Evolutionary conservation across 1,139 yeast species (phyloP).

Genomic region (Oligophagozyma castellii): DNA sequence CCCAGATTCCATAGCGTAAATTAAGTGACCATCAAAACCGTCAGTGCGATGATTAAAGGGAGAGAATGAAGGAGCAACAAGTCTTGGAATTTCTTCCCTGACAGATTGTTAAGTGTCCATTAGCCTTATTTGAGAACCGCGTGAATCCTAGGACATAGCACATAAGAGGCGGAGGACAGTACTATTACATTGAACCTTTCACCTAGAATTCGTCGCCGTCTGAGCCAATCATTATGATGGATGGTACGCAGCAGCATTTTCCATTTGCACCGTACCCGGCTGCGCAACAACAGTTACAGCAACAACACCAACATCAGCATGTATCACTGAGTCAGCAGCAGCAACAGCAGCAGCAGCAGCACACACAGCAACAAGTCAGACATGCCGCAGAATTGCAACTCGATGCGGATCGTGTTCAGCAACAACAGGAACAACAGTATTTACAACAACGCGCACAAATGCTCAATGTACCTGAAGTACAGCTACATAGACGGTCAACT

Average conservation of each 20-base stretch:
- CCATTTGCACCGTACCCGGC: slow-evolving; percentile 3
- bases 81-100: too few relatives aligned
- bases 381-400: slow-evolving; percentile 5
- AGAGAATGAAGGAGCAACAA: too few relatives aligned
- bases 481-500: slow-evolving; percentile 31
- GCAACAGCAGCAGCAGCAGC: slow-evolving; percentile 6
- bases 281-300: slow-evolving; percentile 6
- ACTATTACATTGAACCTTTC: too few relatives aligned
- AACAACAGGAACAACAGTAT: slow-evolving; percentile 5
- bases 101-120: too few relatives aligned
- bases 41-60: too few relatives aligned
- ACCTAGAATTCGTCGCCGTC: too few relatives aligned
- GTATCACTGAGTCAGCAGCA: slow-evolving; percentile 7
- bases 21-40: too few relatives aligned
- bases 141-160: too few relatives aligned
- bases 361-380: slow-evolving; percentile 7
- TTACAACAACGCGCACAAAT: slow-evolving; percentile 3
- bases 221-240: slow-evolving; percentile 1
- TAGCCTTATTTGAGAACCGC: too few relatives aligned
- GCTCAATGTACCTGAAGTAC: slow-evolving; percentile 1
- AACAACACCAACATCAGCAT: slow-evolving; percentile 37
- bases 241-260: too few relatives aligned
- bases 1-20: too few relatives aligned
- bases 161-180: too few relatives aligned
- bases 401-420: slow-evolving; percentile 5